A percentile compares a stretch with the other conserved stretches of the same genome.
Evolutionary conservation across 192 early-diverging fungal species (phyloP).

Genomic region (Coemansia sp.): DNA sequence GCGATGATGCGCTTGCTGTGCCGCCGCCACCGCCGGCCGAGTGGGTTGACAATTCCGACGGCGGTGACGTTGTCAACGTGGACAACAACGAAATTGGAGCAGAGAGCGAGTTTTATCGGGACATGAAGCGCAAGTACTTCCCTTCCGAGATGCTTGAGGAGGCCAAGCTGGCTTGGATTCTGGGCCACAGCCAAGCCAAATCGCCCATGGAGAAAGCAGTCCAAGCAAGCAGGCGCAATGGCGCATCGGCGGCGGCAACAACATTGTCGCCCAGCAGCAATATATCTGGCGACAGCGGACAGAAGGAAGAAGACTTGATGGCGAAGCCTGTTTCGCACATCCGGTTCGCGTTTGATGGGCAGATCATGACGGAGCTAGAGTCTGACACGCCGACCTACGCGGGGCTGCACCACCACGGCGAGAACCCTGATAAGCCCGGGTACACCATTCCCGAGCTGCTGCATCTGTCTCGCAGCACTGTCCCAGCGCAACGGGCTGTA

Average conservation of each 20-base stretch:
- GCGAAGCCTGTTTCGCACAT: conserved; percentile 52
- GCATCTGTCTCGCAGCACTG: conserved; percentile 79
- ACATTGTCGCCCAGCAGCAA: background rate
- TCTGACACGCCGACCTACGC: conserved; percentile 61
- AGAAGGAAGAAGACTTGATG: conserved; percentile 18
- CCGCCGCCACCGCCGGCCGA: conserved; percentile 48
- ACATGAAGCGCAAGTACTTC: conserved; percentile 46
- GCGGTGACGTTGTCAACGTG: conserved; percentile 8
- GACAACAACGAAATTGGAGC: conserved; percentile 41
- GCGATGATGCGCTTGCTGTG: conserved; percentile 17
- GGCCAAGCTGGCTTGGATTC: conserved; percentile 56
- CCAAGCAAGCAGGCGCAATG: conserved; percentile 10
- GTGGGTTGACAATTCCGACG: conserved; percentile 27
- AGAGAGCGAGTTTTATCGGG: conserved; percentile 41
- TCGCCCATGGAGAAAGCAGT: conserved; percentile 48
- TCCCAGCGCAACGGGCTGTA: conserved; percentile 77
- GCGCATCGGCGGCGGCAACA: conserved; percentile 7
- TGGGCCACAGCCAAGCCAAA: conserved; percentile 54
- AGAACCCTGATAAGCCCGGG: conserved; percentile 80
- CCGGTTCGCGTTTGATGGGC: conserved; percentile 84
- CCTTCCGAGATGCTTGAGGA: conserved; percentile 52
- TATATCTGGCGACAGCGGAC: background rate
- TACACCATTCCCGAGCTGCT: conserved; percentile 86
- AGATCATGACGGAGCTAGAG: conserved; percentile 62
- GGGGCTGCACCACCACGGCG: conserved; percentile 92